Base-by-base conservation (phyloP, 2,329 filamentous ascomycete genomes). In the Apiospora hydei region DNA sequence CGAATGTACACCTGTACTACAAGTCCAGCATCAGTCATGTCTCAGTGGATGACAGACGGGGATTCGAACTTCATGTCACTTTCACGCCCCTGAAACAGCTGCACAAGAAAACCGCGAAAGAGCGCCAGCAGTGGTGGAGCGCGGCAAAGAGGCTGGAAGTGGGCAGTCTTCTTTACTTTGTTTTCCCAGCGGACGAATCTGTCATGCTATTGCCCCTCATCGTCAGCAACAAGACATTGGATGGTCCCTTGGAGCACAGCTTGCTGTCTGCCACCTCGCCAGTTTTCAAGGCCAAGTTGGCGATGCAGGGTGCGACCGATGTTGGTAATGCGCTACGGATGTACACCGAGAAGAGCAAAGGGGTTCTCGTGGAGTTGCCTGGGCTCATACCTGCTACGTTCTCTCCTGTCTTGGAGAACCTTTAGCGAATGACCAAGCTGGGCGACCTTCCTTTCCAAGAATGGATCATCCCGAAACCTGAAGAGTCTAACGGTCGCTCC, bases 1-100 rank as follows among this genome's bases (percentile, higher is more conserved):
- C 81, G 81, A 69, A 84, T 80, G 4, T 79, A 80, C 74, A 79
- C 77, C 0, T 86, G 87, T 72, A 74, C 82, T 30, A 78, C 82
- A 1, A 75, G 61, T 1, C 73, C 84, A 2, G 71, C 78, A 4
- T 74, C 76, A 13, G 71, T 83, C 4, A 75, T 73, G 0, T 83
- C 14, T 38, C 30, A 3, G 53, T 88, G 61, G 81, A 84, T 70
- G 73, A 77, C 0, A 73, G 75, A 30, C 77, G 77, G 11, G 87
- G 87, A 0, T 75, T 89, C 11, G 81, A 87, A 64, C 74, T 89
- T 30, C 76, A 83, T 0, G 78, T 87, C 76, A 79, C 16, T 87
- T 89, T 71, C 76, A 80, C 80, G 0, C 83, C 86, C 7, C 89
- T 90, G 0, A 77, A 81, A 0, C 92, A 92, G 74, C 30, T 61